Evolutionary conservation across 257 asterid species (phyloP).

Genomic region (Ajuga chamaepitys): DNA sequence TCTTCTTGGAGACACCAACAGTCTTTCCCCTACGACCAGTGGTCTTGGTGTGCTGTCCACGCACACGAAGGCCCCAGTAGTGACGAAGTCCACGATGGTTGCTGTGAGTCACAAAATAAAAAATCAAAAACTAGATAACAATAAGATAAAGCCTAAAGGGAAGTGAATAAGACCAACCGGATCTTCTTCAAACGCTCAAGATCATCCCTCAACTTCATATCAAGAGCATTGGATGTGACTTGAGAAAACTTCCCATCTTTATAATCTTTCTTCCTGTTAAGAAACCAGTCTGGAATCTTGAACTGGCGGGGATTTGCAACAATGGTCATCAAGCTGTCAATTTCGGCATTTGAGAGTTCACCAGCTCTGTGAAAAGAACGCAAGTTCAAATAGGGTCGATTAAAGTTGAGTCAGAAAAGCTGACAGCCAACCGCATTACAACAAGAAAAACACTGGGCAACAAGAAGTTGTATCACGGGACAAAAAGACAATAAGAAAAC

Average conservation of each 20-base stretch:
- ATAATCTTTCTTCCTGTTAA: conserved; percentile 61
- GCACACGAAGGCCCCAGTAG: conserved; percentile 92
- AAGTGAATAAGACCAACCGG: too few species aligned
- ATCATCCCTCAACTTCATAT: conserved; percentile 60
- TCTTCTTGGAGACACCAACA: conserved; percentile 95
- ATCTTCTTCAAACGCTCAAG: conserved; percentile 55
- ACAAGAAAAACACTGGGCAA: too few species aligned
- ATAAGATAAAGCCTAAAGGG: too few species aligned
- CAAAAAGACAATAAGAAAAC: too few species aligned
- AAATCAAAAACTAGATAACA: too few species aligned
- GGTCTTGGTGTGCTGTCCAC: conserved; percentile 97
- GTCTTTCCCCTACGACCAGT: conserved; percentile 96
- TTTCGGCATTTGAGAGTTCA: conserved; percentile 47
- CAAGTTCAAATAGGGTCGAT: background rate
- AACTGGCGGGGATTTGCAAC: conserved; percentile 51
- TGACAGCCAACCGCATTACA: too few species aligned
- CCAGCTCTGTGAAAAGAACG: conserved; percentile 37
- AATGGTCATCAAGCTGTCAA: conserved; percentile 48
- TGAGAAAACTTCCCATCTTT: conserved; percentile 53
- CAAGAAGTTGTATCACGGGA: too few species aligned
- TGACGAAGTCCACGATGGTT: conserved; percentile 95
- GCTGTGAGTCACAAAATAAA: too few species aligned
- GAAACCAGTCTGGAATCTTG: conserved; percentile 56
- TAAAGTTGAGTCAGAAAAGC: too few species aligned
- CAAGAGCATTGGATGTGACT: conserved; percentile 51